These are phyloP conservation scores for Mycena venus DNA, from an alignment of 768 basidiomycete species.

Conservation along the genomic window DNA sequence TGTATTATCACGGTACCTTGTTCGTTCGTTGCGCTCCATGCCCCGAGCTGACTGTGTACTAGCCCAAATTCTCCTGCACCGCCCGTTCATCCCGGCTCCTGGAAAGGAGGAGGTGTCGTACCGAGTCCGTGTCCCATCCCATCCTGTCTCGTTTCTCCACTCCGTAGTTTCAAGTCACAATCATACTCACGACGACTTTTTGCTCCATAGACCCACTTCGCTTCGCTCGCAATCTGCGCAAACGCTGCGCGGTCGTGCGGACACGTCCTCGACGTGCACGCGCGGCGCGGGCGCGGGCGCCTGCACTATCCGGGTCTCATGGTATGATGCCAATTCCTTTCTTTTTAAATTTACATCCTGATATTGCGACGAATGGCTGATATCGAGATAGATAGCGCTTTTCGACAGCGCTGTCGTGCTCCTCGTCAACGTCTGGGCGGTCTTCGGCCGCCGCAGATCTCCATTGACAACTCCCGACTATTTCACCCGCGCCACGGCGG, in stretches of 20 bases:
- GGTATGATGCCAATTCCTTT: too few species aligned
- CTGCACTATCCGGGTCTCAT: neutral
- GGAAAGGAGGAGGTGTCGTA: neutral
- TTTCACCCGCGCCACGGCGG: conserved; percentile 43
- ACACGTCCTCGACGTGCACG: conserved; percentile 61
- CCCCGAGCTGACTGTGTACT: neutral
- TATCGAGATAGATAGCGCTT: conserved; percentile 33
- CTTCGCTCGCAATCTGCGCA: conserved; percentile 59
- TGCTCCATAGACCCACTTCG: conserved; percentile 42
- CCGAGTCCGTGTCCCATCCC: too few species aligned
- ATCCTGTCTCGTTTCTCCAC: too few species aligned
- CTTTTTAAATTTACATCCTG: too few species aligned
- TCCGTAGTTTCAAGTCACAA: too few species aligned
- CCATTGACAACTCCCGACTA: conserved; percentile 38
- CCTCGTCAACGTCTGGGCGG: conserved; percentile 57
- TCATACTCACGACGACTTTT: too few species aligned
- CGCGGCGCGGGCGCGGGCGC: too few species aligned
- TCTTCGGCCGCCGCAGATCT: conserved; percentile 39
- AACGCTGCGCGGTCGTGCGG: conserved; percentile 63
- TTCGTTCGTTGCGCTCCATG: neutral
- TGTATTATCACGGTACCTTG: conserved; percentile 9
- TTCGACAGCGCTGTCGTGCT: conserved; percentile 55
- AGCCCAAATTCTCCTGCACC: conserved; percentile 21
- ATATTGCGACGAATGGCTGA: neutral
- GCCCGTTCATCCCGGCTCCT: conserved; percentile 6